These are phyloP conservation scores for Cladosporium sp. DNA, from an alignment of 2,329 filamentous ascomycete genomes.

Conservation along the genomic window DNA sequence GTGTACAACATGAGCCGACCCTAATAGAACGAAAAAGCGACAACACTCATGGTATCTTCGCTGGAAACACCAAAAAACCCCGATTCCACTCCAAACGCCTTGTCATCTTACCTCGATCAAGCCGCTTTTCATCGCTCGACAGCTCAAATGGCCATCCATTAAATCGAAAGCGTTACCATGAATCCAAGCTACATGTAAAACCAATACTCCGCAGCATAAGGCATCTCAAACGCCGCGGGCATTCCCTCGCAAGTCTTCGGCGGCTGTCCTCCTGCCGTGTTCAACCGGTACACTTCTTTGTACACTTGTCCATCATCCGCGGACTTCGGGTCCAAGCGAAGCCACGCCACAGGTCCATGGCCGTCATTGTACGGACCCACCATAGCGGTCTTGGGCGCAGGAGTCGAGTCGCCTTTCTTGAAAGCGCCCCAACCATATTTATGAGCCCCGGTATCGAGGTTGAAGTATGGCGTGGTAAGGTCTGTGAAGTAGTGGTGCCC, in stretches of 20 bases:
- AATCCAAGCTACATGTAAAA: conserved; percentile 37
- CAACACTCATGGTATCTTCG: conserved; percentile 1
- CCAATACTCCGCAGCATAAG: conserved; percentile 81
- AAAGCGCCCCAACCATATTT: conserved; percentile 59
- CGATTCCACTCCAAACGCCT: neutral
- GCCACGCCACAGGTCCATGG: conserved; percentile 71
- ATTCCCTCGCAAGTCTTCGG: conserved; percentile 69
- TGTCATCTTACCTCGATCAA: neutral
- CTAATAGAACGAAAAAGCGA: neutral
- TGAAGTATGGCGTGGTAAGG: conserved; percentile 70
- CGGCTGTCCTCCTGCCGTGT: conserved; percentile 75
- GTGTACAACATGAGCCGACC: too few relatives aligned
- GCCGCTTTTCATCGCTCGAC: neutral
- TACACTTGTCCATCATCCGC: conserved; percentile 53
- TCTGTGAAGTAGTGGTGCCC: conserved; percentile 80
- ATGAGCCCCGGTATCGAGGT: conserved; percentile 57
- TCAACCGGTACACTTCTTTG: conserved; percentile 74
- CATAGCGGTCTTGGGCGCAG: conserved; percentile 60
- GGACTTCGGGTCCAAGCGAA: conserved; percentile 59
- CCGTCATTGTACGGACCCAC: conserved; percentile 55
- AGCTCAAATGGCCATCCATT: neutral
- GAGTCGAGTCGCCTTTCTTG: conserved; percentile 56
- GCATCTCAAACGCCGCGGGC: conserved; percentile 61
- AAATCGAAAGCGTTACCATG: neutral
- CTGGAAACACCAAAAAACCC: neutral